Conservation (phyloP, 768 basidiomycete species). For the Lentinus brumalis region DNA sequence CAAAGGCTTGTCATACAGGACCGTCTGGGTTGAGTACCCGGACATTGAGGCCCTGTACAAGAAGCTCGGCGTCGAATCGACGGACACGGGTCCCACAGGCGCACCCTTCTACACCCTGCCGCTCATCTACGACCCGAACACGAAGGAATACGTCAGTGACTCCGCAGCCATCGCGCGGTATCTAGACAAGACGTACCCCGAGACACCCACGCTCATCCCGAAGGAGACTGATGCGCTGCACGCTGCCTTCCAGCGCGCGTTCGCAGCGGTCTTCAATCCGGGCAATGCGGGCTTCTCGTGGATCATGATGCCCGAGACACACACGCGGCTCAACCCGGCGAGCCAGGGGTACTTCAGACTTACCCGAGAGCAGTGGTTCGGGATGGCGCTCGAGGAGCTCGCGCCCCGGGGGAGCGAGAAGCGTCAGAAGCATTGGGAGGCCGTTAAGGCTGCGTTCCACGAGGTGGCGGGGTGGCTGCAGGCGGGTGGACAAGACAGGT, state of each 20-base stretch:
- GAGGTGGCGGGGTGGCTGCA: slow-evolving; percentile 34
- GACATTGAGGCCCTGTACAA: slow-evolving; percentile 43
- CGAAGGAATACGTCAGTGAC: slow-evolving; percentile 24
- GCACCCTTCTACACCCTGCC: slow-evolving; percentile 28
- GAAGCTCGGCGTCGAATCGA: slow-evolving; percentile 38
- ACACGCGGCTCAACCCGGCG: background rate
- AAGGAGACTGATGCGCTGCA: slow-evolving; percentile 21
- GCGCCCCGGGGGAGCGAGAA: slow-evolving; percentile 21
- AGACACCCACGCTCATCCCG: slow-evolving; percentile 38
- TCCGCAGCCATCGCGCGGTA: slow-evolving; percentile 30
- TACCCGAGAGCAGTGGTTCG: slow-evolving; percentile 36
- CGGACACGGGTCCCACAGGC: slow-evolving; percentile 27
- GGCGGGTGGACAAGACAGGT: slow-evolving; percentile 26
- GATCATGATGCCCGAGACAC: slow-evolving; percentile 18
- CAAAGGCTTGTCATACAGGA: slow-evolving; percentile 45
- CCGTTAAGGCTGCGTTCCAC: slow-evolving; percentile 28
- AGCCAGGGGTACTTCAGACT: slow-evolving; percentile 33
- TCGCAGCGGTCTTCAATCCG: slow-evolving; percentile 9
- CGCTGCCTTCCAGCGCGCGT: slow-evolving; percentile 22
- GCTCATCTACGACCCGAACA: slow-evolving; percentile 32
- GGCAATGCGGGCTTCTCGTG: background rate
- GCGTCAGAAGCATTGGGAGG: slow-evolving; percentile 32
- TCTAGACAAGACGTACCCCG: slow-evolving; percentile 28
- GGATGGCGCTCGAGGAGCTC: slow-evolving; percentile 39
- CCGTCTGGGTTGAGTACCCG: slow-evolving; percentile 53